Base-by-base conservation (phyloP, 1,284 basidiomycete genomes). In the Hymenochaete sp. region DNA sequence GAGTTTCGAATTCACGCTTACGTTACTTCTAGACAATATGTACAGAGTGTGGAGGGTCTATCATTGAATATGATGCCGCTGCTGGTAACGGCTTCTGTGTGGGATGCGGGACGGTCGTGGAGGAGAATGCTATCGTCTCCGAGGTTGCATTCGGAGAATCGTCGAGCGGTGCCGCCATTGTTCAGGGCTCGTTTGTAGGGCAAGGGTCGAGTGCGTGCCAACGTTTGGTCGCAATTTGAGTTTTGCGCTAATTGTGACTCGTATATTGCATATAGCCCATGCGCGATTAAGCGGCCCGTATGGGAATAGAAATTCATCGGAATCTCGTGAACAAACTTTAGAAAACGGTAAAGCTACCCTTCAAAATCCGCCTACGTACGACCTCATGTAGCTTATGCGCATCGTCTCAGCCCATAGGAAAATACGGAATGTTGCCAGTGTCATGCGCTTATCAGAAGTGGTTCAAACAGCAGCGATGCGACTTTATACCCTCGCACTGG, bases 101-200 rank as follows among this genome's bases (percentile, higher is more conserved):
- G 2, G 67, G 73, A 53, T 96, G 92, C 56, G 90, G 89, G 44
- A 85, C 82, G 9, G 91, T 98, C 13, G 74, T 96, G 10, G 93
- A 97, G 62, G 90, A 97, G 65, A 93, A 91, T 58, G 82, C 87
- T 6, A 95, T 98, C 53, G 92, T 98, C 11, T 89, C 85, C 54
- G 83, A 97, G 61, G 79, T 98, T 50, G 83, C 84, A 0, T 99
- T 99, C 57, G 91, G 91, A 19, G 96, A 99, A 67, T 90, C 88
- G 7, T 79, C 86, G 5, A 79, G 79, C 37, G 96, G 96, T 25
- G 91, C 92, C 9, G 92, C 95, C 1, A 89, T 96, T 68, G 93
- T 97, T 0, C 89, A 95, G 59, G 96, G 96, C 14, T 85, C 88
- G 11, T 96, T 90, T 59, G 88, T 99, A n/a, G 87, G 79, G 1